phyloP scores from a whole-genome alignment of 208 protist species.

The Acanthamoeba triangularis region DNA sequence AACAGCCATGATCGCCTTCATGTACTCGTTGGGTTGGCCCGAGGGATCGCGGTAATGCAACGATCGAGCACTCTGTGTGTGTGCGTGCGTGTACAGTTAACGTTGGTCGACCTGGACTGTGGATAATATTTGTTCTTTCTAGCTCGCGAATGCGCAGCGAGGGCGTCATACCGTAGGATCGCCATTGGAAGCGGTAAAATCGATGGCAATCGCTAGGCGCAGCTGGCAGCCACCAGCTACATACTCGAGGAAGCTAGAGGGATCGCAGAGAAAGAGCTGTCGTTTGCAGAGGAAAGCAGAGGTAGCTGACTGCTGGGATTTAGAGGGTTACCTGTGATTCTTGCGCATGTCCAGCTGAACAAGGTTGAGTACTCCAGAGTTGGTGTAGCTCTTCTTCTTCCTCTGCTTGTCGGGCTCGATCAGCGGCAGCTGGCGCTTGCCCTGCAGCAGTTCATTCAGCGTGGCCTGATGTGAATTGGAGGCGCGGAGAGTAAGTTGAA shows the following conservation, averaged over 20 bases:
- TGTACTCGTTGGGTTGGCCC: slow-evolving; percentile 75
- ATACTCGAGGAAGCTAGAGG: slow-evolving; percentile 81
- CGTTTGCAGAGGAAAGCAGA: too few species aligned
- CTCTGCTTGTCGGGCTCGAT: slow-evolving; percentile 6
- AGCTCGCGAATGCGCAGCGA: too few species aligned
- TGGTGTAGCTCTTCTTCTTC: slow-evolving; percentile 77
- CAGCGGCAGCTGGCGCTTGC: background rate
- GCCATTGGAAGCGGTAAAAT: slow-evolving; percentile 86
- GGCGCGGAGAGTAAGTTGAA: too few species aligned
- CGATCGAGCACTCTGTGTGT: background rate
- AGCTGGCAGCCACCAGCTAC: slow-evolving; percentile 85
- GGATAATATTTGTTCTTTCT: too few species aligned
- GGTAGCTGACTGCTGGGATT: too few species aligned
- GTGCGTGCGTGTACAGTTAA: too few species aligned
- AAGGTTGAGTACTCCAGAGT: slow-evolving; percentile 47
- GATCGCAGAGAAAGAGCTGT: too few species aligned
- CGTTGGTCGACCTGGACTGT: too few species aligned
- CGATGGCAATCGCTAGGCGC: slow-evolving; percentile 82
- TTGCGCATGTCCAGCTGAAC: background rate
- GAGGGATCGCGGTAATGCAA: slow-evolving; percentile 81
- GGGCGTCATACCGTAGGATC: background rate
- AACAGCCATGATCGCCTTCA: slow-evolving; percentile 72
- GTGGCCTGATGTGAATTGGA: slow-evolving; percentile 21
- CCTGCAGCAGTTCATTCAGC: slow-evolving; percentile 20
- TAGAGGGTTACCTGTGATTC: background rate